Evolutionary conservation across 73 alveolate species (phyloP), one percentile per base, ranked within the genome.

Genomic region (Paramecium tetraurelia): DNA sequence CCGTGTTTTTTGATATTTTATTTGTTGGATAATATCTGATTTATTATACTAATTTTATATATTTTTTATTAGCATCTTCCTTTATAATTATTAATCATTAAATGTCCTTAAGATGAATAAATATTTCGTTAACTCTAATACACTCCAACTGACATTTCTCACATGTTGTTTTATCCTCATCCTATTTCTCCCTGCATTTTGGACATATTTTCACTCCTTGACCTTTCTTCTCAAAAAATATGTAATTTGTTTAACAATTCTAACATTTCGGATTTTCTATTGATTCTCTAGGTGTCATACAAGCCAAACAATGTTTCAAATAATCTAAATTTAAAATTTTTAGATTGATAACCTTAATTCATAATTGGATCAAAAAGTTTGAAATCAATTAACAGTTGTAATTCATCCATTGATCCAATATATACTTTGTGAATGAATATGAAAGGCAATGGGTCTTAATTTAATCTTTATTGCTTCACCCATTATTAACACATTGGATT

Each of bases 401-500:
- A 24, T 7, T 63, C 84, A 63, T 63, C 84, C 84, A 63, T 63
- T 4, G 84, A 63, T n/a, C 84, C 84, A 63, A 63, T 63, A 63
- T 63, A 63, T 2, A 63, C 12, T 31, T 63, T 63, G 11, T 63
- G 11, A 22, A 63, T 27, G 29, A 63, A 63, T 22, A 63, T 63
- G 5, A 31, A 63, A 5, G 84, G 84, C 12, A 63, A 63, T 6
- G 46, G 84, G 12, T 63, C 84, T 63, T 63, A 3, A 63, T 63
- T 63, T 63, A 63, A 63, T 27, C 46, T 63, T 27, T 63, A 11
- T 8, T 63, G 27, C 14, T 63, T 63, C 22, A 63, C 84, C 84
- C 84, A 63, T 27, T 27, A 63, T 27, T 63, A 27, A 31, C 41
- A 27, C 84, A 63, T 63, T 12, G 84, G 84, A 63, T 63, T 63